Evolutionary conservation across 164 flowering plant genomes (phyloP), one percentile per base, ranked within the genome.

Genomic region (Liriodendron chinense): DNA sequence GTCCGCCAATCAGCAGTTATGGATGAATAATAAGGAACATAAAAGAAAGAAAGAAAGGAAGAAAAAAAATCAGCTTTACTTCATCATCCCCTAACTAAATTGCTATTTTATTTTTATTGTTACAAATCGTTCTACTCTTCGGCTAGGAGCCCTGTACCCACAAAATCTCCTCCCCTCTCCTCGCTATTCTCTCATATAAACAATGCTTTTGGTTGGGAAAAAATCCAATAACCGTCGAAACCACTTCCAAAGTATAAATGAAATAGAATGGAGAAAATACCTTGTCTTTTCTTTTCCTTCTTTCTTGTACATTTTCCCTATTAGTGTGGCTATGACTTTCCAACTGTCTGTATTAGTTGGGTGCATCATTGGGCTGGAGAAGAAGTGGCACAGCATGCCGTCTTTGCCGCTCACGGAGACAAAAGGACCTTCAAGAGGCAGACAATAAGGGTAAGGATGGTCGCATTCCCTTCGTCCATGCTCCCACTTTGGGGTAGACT

Each of bases 381-480:
- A 68, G 70, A 2, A 61, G 72, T 48, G 72, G 88, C 56, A 64
- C 92, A 16, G 83, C 95, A 24, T 89, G 80, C 77, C 98, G 84
- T 12, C 98, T 88, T 73, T 93, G 99, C 75, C 99, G 83, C 68
- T 93, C 98, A 23, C 98, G 92, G 43, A 96, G 87, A 79, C 90
- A 96, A n/a, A 13, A 96, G 87, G 25, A 96, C 98, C 1, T 98
- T 92, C 43, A 94, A 76, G 9, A 96, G 94, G 82, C 98, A 94
- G 48, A 85, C 86, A 75, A 91, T 85, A 4, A 96, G 91, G 2
- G 99, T 86, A 70, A 96, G 85, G 71, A 96, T 96, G 2, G 98
- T 96, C 7, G 90, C 94, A 80, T 96, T 96, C 65, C 99, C 99
- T 87, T 96, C 99, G 77, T 93, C 99, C 89, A 94, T 48, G 79